A percentile compares a stretch with the other conserved stretches of the same genome.
Evolutionary conservation across 139 green algal genomes (phyloP).

Genomic region (Tetraselmis striata): DNA sequence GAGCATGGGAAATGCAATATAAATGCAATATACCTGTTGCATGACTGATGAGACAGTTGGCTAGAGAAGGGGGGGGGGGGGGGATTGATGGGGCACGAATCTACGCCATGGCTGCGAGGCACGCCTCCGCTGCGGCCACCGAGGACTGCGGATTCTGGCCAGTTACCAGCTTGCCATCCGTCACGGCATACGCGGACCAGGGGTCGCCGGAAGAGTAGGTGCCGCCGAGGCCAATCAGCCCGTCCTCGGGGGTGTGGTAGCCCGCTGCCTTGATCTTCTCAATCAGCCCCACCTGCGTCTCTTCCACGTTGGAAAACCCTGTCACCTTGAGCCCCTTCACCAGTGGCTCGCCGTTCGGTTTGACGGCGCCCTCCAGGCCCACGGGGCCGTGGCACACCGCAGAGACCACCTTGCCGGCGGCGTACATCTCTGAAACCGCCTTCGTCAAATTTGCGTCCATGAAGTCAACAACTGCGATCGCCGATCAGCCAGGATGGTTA

Average conservation of each 20-base stretch:
- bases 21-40: too few species aligned
- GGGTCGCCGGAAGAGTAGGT: slow-evolving; percentile 1
- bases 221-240: slow-evolving; percentile 27
- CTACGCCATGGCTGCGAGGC: slow-evolving; percentile 6
- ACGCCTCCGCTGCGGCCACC: slow-evolving; percentile 19
- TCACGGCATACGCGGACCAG: slow-evolving; percentile 14
- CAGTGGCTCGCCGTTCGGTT: slow-evolving; percentile 24
- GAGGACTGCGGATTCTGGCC: slow-evolving; percentile 35
- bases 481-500: not conserved
- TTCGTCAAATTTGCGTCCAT: slow-evolving; percentile 8
- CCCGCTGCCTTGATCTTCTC: not conserved
- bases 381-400: slow-evolving; percentile 37
- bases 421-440: slow-evolving; percentile 19
- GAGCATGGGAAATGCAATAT: too few species aligned
- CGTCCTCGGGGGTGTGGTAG: slow-evolving; percentile 14
- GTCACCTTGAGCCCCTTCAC: slow-evolving; percentile 23
- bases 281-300: slow-evolving; percentile 10
- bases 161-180: slow-evolving; percentile 31
- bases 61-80: too few species aligned
- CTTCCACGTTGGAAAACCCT: slow-evolving; percentile 38
- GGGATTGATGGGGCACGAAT: too few species aligned
- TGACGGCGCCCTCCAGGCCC: slow-evolving; percentile 28
- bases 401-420: slow-evolving; percentile 23
- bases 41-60: too few species aligned
- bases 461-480: slow-evolving; percentile 26